Conservation (phyloP, 495 filamentous ascomycete genomes). For the Trichocladium uniseriatum region DNA sequence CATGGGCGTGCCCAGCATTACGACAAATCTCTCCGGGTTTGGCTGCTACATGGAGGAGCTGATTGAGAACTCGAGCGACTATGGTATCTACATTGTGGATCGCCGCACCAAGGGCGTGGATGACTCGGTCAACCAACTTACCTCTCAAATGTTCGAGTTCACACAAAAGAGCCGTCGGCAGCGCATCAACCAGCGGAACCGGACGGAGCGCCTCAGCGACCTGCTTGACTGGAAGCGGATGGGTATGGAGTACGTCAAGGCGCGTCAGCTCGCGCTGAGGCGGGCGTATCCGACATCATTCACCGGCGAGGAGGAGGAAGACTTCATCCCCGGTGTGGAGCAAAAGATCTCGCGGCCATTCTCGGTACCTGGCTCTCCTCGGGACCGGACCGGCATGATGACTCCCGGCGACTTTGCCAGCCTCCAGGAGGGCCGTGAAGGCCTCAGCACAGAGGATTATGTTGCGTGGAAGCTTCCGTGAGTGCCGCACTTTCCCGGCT, state of each 20-base stretch:
- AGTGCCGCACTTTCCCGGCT: slow-evolving; percentile 36
- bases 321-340: slow-evolving; percentile 80
- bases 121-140: slow-evolving; percentile 91
- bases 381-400: slow-evolving; percentile 94
- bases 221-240: slow-evolving; percentile 98
- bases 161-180: slow-evolving; percentile 88
- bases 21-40: slow-evolving; percentile 94
- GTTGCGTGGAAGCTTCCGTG: slow-evolving; percentile 96
- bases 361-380: slow-evolving; percentile 84
- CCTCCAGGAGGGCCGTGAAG: slow-evolving; percentile 87
- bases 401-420: slow-evolving; percentile 96
- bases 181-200: slow-evolving; percentile 95
- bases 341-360: slow-evolving; percentile 90
- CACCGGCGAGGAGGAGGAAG: slow-evolving; percentile 61
- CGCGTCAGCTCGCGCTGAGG: slow-evolving; percentile 80
- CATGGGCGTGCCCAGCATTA: slow-evolving; percentile 98
- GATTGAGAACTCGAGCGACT: slow-evolving; percentile 95
- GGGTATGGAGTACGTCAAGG: slow-evolving; percentile 99
- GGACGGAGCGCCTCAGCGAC: slow-evolving; percentile 92
- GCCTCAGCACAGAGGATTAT: slow-evolving; percentile 92
- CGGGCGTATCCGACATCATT: slow-evolving; percentile 88
- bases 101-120: slow-evolving; percentile 92
- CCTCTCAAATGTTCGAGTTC: slow-evolving; percentile 91
- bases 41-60: slow-evolving; percentile 99
- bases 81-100: slow-evolving; percentile 98